Conservation (phyloP, 345 rosid genomes). For the Garcia nutans region DNA sequence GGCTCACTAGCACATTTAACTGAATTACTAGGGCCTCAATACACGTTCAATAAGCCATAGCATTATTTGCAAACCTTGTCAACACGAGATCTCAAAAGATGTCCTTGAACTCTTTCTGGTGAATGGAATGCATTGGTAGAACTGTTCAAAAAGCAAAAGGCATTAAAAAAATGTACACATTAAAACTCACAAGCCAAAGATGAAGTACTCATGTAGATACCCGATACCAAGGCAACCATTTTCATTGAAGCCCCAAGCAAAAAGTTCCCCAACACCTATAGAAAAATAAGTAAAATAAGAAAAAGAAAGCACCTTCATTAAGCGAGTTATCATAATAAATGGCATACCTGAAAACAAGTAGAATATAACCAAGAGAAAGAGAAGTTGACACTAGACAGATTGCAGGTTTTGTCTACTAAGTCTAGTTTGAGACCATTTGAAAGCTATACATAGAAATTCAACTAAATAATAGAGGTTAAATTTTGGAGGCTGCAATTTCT, state of each 20-base stretch:
- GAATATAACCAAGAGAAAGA: no score
- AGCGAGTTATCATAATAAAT: not conserved
- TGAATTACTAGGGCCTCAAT: not conserved
- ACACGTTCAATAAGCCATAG: conserved; percentile 8
- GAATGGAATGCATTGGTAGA: conserved; percentile 53
- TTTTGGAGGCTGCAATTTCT: no score
- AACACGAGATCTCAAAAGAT: conserved; percentile 57
- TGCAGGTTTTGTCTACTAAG: no score
- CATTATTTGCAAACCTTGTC: conserved; percentile 43
- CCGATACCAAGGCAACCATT: conserved; percentile 93
- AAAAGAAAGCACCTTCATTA: conserved; percentile 10
- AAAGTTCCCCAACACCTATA: conserved; percentile 74
- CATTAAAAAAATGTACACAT: conserved; percentile 6
- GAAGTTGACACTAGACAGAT: no score
- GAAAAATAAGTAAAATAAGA: conserved; percentile 3
- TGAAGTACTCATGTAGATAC: conserved; percentile 38
- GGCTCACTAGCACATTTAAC: no score
- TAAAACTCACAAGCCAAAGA: conserved; percentile 9
- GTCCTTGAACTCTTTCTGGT: conserved; percentile 81
- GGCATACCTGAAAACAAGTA: no score
- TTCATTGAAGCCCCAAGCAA: conserved; percentile 90
- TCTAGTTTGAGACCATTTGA: no score
- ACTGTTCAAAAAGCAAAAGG: conserved; percentile 37
- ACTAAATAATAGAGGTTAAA: no score
- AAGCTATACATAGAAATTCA: no score